Conservation (phyloP, 2,329 filamentous ascomycete genomes). For the Verticillium nubilum region DNA sequence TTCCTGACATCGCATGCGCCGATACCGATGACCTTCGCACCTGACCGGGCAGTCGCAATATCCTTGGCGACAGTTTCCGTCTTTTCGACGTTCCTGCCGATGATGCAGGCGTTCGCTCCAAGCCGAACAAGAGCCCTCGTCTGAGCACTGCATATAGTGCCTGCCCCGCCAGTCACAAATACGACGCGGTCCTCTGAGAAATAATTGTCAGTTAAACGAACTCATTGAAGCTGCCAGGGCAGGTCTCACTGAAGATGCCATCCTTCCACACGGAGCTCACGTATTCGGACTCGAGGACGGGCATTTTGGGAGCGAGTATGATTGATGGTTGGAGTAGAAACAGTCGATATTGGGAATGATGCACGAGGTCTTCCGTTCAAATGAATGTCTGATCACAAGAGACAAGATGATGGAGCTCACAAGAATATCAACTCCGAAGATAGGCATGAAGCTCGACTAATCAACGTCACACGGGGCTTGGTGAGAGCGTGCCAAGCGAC, state of each 20-base stretch:
- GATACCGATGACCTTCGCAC: conserved; percentile 81
- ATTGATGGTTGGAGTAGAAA: not conserved
- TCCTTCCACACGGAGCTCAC: conserved; percentile 81
- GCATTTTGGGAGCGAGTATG: conserved; percentile 43
- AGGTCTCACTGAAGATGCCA: conserved; percentile 69
- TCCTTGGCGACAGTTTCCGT: conserved; percentile 76
- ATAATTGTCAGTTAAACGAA: not conserved
- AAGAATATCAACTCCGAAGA: not conserved
- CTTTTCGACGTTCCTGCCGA: conserved; percentile 85
- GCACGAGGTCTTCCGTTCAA: not conserved
- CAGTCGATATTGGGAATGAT: not conserved
- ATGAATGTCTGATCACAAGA: not conserved
- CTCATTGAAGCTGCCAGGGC: not conserved
- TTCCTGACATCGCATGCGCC: conserved; percentile 75
- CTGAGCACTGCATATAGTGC: conserved; percentile 90
- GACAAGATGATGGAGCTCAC: not conserved
- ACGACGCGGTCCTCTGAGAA: conserved; percentile 73
- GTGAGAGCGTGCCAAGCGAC: not conserved
- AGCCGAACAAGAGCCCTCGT: conserved; percentile 86
- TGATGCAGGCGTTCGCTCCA: conserved; percentile 88
- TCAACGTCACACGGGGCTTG: not conserved
- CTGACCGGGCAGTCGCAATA: conserved; percentile 71
- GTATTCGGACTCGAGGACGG: conserved; percentile 67
- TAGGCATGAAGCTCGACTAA: not conserved
- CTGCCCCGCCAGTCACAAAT: conserved; percentile 92